Percentiles rank a stretch among this genome's conserved stretches.
Conservation (phyloP, 2,329 filamentous ascomycete genomes). For the Neonectria neomacrospora region DNA sequence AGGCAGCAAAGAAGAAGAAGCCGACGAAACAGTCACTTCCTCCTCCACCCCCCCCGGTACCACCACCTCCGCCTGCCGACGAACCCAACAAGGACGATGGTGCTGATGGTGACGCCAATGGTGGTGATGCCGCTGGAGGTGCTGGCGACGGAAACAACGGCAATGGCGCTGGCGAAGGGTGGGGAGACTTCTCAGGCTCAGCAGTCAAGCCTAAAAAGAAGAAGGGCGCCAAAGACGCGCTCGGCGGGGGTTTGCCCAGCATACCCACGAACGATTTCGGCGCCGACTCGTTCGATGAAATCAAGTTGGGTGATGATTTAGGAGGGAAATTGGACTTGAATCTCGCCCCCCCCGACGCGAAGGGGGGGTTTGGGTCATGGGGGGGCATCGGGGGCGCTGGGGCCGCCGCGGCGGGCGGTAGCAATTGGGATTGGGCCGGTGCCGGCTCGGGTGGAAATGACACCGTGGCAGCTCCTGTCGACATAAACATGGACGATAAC, state of each 20-base stretch:
- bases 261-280: constrained; percentile 55
- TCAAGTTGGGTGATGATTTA: constrained; percentile 70
- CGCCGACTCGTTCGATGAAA: constrained; percentile 70
- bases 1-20: constrained; percentile 69
- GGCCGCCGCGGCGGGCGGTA: constrained; percentile 36
- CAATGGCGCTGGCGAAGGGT: constrained; percentile 46
- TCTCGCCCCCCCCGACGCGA: constrained; percentile 60
- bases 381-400: constrained; percentile 53
- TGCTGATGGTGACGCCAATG: constrained; percentile 50
- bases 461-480: constrained; percentile 26
- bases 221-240: constrained; percentile 53
- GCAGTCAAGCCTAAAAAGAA: constrained; percentile 55
- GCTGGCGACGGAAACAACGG: constrained; percentile 48
- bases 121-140: constrained; percentile 50
- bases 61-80: constrained; percentile 40
- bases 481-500: constrained; percentile 48
- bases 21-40: constrained; percentile 52
- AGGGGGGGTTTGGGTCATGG: constrained; percentile 66
- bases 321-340: constrained; percentile 67
- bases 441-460: constrained; percentile 39
- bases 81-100: constrained; percentile 41
- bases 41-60: constrained; percentile 47
- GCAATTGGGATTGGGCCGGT: constrained; percentile 57
- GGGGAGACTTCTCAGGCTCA: constrained; percentile 41
- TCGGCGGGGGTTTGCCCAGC: constrained; percentile 43